Evolutionary conservation across 2,329 filamentous ascomycete species (phyloP).

Genomic region (Talaromyces rugulosus): DNA sequence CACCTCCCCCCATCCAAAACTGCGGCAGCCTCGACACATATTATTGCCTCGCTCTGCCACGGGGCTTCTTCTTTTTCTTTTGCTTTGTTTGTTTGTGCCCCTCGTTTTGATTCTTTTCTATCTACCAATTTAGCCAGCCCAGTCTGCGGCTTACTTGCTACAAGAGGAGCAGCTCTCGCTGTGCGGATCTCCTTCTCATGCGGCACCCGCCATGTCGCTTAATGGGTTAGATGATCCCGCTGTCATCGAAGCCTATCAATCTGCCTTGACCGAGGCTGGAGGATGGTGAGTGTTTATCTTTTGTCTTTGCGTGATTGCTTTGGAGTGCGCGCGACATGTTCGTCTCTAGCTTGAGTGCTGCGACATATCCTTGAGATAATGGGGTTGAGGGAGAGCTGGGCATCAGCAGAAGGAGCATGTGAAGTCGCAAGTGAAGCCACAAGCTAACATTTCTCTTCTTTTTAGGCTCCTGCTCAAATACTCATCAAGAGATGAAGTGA

Average conservation of each 20-base stretch:
- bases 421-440: slow-evolving; percentile 6
- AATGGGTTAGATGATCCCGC: slow-evolving; percentile 83
- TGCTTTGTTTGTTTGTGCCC: background rate
- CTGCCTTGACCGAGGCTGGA: slow-evolving; percentile 74
- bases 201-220: slow-evolving; percentile 69
- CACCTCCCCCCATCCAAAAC: background rate
- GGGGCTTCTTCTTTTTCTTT: background rate
- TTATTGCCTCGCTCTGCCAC: background rate
- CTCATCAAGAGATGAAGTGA: slow-evolving; percentile 78
- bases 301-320: background rate
- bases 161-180: background rate
- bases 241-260: slow-evolving; percentile 80
- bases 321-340: background rate
- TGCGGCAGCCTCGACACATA: background rate
- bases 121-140: background rate
- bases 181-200: slow-evolving; percentile 25
- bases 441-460: slow-evolving; percentile 15
- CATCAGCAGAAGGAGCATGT: background rate
- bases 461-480: slow-evolving; percentile 92
- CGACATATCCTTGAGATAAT: background rate
- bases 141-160: background rate
- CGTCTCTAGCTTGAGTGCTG: background rate
- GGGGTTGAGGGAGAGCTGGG: background rate
- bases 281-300: slow-evolving; percentile 71
- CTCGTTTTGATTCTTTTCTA: background rate